phyloP scores from a whole-genome alignment of 192 early-diverging fungal genomes.

The Backusella parvicylindrica region DNA sequence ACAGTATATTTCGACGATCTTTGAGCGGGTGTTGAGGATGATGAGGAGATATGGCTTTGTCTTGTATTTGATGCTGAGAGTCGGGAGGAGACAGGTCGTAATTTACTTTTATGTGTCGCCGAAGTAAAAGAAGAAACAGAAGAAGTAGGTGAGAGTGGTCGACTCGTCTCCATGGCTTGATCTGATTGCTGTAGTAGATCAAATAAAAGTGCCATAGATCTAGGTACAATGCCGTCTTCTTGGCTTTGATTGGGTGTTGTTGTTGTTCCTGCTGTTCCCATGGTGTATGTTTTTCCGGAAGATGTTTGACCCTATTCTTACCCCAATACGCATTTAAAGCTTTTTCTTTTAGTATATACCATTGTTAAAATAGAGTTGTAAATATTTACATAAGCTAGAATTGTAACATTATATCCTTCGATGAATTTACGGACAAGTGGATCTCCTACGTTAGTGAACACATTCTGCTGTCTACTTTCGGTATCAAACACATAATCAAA shows the following conservation, averaged over 20 bases:
- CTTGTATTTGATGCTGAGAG: not conserved
- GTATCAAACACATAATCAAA: slow-evolving; percentile 34
- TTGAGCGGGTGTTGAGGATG: not conserved
- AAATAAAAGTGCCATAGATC: slow-evolving; percentile 63
- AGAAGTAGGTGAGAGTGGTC: slow-evolving; percentile 86
- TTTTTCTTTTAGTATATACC: not conserved
- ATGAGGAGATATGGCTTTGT: slow-evolving; percentile 24
- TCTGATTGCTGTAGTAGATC: slow-evolving; percentile 52
- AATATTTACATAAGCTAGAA: slow-evolving; percentile 77
- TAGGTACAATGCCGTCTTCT: slow-evolving; percentile 60
- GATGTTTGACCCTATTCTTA: slow-evolving; percentile 69
- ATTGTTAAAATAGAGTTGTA: slow-evolving; percentile 6
- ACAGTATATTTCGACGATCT: slow-evolving; percentile 29
- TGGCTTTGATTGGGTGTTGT: slow-evolving; percentile 20
- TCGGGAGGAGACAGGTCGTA: slow-evolving; percentile 9
- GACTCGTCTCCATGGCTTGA: slow-evolving; percentile 87
- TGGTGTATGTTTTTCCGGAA: slow-evolving; percentile 93
- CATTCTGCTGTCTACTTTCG: slow-evolving; percentile 22
- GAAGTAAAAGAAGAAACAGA: slow-evolving; percentile 68
- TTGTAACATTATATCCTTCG: slow-evolving; percentile 90
- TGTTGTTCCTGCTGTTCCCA: slow-evolving; percentile 68
- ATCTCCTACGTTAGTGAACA: slow-evolving; percentile 20
- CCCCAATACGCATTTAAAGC: not conserved
- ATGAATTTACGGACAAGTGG: slow-evolving; percentile 29
- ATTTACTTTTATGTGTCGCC: slow-evolving; percentile 50